These are phyloP conservation scores for Lodderomyces beijingensis DNA, from an alignment of 1,139 yeast species.

Conservation along the genomic window DNA sequence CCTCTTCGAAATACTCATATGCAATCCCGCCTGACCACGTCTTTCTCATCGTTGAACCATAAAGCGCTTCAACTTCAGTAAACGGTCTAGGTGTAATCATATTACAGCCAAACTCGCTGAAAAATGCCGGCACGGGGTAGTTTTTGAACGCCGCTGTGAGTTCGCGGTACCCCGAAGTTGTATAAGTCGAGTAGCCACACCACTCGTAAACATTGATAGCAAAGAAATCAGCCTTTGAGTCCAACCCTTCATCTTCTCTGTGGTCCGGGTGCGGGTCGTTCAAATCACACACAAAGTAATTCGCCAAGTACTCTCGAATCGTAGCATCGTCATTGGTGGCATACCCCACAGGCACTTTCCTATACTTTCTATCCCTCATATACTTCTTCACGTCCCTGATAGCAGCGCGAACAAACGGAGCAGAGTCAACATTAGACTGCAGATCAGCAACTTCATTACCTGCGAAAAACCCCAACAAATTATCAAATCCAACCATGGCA, in stretches of 20 bases:
- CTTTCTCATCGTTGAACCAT: slow-evolving; percentile 30
- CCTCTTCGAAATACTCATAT: slow-evolving; percentile 36
- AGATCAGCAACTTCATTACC: slow-evolving; percentile 61
- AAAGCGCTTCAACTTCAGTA: slow-evolving; percentile 41
- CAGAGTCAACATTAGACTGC: slow-evolving; percentile 42
- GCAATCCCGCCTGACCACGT: slow-evolving; percentile 43
- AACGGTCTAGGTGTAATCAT: slow-evolving; percentile 51
- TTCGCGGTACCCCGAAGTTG: slow-evolving; percentile 53
- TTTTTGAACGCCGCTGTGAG: slow-evolving; percentile 45
- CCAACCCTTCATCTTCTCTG: slow-evolving; percentile 13
- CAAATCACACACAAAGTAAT: slow-evolving; percentile 45
- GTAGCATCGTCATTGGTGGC: slow-evolving; percentile 57
- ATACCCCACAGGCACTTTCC: slow-evolving; percentile 58
- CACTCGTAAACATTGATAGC: slow-evolving; percentile 64
- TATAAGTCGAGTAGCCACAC: slow-evolving; percentile 61
- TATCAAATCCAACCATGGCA: slow-evolving; percentile 42
- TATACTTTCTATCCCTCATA: slow-evolving; percentile 36
- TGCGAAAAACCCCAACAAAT: slow-evolving; percentile 55
- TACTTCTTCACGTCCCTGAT: slow-evolving; percentile 53
- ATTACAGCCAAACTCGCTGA: slow-evolving; percentile 64
- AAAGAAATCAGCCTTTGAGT: slow-evolving; percentile 43
- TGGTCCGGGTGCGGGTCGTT: no score
- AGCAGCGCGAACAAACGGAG: slow-evolving; percentile 62
- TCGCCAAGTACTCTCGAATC: slow-evolving; percentile 42
- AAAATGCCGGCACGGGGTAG: slow-evolving; percentile 53